A percentile compares a stretch with the other conserved stretches of the same genome.
phyloP scores from a whole-genome alignment of 1,284 basidiomycete genomes.

The Ustilago shanxiensis region DNA sequence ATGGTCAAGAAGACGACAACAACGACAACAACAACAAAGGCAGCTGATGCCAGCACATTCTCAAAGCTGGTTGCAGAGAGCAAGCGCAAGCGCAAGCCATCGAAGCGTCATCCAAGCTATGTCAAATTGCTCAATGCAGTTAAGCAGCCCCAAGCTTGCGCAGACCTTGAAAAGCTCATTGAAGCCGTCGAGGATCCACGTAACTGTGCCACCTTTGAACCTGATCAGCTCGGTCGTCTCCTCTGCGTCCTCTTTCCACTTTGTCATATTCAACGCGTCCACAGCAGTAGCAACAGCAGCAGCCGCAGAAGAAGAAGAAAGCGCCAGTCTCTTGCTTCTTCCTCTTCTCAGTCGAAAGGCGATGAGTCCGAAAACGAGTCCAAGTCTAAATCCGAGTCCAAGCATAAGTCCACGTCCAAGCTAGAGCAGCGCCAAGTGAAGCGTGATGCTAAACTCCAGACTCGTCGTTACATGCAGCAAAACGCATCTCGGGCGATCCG shows the following conservation, averaged over 20 bases:
- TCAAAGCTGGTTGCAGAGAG: background rate
- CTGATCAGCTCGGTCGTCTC: constrained; percentile 1
- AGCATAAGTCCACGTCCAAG: background rate
- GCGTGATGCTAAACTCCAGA: background rate
- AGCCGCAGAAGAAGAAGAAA: no score
- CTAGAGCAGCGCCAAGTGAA: background rate
- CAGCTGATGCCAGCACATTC: background rate
- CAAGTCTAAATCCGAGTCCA: no score
- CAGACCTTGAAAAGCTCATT: constrained; percentile 1
- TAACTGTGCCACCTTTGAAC: background rate
- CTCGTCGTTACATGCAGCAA: background rate
- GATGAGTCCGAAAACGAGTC: background rate
- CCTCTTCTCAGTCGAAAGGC: background rate
- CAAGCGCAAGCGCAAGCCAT: constrained; percentile 1
- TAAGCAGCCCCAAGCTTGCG: background rate
- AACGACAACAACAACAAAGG: background rate
- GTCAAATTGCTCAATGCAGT: constrained; percentile 1
- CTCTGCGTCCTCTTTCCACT: constrained; percentile 4
- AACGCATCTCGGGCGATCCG: background rate
- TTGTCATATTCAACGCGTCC: no score
- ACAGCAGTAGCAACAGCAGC: no score
- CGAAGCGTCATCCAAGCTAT: background rate
- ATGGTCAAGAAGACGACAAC: no score
- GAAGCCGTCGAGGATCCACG: background rate
- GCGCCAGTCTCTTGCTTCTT: background rate